phyloP scores from a whole-genome alignment of 2,329 filamentous ascomycete genomes.

The Coniochaeta ligniaria region DNA sequence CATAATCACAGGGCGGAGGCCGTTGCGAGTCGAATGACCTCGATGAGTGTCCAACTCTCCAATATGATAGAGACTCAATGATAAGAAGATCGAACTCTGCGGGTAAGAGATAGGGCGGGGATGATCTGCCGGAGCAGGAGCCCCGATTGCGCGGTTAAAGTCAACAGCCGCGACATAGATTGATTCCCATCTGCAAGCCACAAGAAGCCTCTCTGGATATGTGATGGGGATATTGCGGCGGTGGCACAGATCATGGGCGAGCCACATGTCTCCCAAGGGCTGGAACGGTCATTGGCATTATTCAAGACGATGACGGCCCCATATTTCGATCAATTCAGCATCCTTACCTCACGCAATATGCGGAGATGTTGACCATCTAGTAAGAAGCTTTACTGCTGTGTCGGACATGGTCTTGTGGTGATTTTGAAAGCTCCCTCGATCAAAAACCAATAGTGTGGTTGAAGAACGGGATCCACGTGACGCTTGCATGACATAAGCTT shows the following conservation, averaged over 20 bases:
- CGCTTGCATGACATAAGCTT: not conserved
- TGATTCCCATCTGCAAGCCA: not conserved
- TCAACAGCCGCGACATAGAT: not conserved
- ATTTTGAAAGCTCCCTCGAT: too few species aligned
- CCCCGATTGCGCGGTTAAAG: not conserved
- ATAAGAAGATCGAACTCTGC: not conserved
- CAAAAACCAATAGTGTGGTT: too few species aligned
- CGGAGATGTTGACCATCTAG: too few species aligned
- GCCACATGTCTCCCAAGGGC: not conserved
- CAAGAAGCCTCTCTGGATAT: not conserved
- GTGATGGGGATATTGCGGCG: not conserved
- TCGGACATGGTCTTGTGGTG: too few species aligned
- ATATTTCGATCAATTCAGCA: too few species aligned
- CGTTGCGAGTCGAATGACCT: not conserved
- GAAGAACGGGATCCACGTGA: not conserved
- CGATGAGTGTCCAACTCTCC: not conserved
- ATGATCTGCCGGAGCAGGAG: not conserved
- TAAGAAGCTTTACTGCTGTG: too few species aligned
- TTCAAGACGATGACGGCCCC: too few species aligned
- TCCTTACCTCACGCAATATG: too few species aligned
- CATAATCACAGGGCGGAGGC: not conserved
- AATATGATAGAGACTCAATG: not conserved
- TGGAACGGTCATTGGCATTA: not conserved
- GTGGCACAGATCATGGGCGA: not conserved
- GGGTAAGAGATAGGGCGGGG: not conserved